A percentile compares a stretch with the other conserved stretches of the same genome.
These are phyloP conservation scores for Danielia reshetovae DNA, from an alignment of 805 yeast genomes.

Conservation along the genomic window DNA sequence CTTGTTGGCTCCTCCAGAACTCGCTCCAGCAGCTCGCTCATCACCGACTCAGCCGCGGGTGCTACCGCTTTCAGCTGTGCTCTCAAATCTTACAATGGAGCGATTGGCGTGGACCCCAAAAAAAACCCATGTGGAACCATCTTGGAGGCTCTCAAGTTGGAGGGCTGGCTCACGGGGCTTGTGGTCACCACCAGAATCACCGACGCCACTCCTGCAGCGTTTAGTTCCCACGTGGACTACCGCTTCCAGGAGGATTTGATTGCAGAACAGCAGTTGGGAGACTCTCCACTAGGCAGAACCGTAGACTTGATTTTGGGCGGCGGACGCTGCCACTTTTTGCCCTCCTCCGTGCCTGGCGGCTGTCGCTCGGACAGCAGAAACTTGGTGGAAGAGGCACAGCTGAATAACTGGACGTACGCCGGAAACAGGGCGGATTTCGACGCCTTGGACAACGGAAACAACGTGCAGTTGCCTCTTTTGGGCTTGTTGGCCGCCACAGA, in stretches of 20 bases:
- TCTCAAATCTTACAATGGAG: constrained; percentile 81
- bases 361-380: constrained; percentile 70
- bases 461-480: constrained; percentile 71
- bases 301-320: constrained; percentile 90
- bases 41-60: constrained; percentile 96
- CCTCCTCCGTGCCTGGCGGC: constrained; percentile 47
- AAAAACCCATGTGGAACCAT: constrained; percentile 81
- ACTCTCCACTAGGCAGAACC: constrained; percentile 69
- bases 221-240: constrained; percentile 72
- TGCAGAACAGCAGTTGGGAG: constrained; percentile 84
- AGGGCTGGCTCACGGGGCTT: constrained; percentile 80
- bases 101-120: constrained; percentile 76
- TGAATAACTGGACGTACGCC: constrained; percentile 54
- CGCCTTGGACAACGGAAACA: constrained; percentile 46
- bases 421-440: constrained; percentile 61
- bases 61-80: constrained; percentile 93
- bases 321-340: constrained; percentile 80
- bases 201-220: constrained; percentile 94
- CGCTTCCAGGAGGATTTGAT: constrained; percentile 80
- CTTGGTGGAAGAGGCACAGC: constrained; percentile 59
- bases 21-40: constrained; percentile 66
- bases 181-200: constrained; percentile 91
- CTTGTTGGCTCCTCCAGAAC: constrained; percentile 85
- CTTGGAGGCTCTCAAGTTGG: constrained; percentile 78
- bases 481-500: constrained; percentile 73